Base-by-base conservation (phyloP, 169 alveolate species). In the Plasmodium gaboni region DNA sequence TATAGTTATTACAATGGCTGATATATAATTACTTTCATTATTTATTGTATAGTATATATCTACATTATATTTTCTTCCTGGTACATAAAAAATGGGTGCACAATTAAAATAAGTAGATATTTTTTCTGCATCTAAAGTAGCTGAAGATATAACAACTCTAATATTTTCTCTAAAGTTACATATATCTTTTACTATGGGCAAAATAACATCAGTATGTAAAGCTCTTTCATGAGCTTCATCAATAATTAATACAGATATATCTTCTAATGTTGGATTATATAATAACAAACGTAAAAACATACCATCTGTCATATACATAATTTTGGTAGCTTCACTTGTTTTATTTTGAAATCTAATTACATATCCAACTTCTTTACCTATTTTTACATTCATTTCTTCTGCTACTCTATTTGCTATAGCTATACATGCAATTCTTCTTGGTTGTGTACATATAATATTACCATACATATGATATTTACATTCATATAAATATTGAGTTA, bases 191-290 rank as follows among this genome's bases (percentile, higher is more conserved):
- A 98, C 96, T 63, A 99, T 94, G 0, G 99, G 99, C 87, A 98
- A 98, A 69, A 99, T 96, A 19, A 99, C 97, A 97, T 99, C 99
- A 7, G 99, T 99, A 88, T 98, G 98, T 26, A 99, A 95, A 9
- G 99, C 98, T 89, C 99, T 97, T 95, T 99, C 99, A 93, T 99
- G 99, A 12, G 99, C 99, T 94, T 99, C 99, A 95, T 99, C 99
- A 26, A 99, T 96, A 93, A 98, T 97, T 70, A 99, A 78, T 19
- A 97, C 99, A 0, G 99, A 96, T 94, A 98, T 98, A 48, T 95
- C 94, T 24, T 93, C 93, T 61, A 99, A 92, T 61, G 95, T 96
- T 4, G 99, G 99, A 73, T 99, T 99, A 17, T 98, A 93, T 94
- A 98, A 87, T 87, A 98, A 96, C 92, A 98, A 99, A 26, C 99